Evolutionary conservation across 495 filamentous ascomycete genomes (phyloP).

Genomic region (Barbatosphaeria neglecta): DNA sequence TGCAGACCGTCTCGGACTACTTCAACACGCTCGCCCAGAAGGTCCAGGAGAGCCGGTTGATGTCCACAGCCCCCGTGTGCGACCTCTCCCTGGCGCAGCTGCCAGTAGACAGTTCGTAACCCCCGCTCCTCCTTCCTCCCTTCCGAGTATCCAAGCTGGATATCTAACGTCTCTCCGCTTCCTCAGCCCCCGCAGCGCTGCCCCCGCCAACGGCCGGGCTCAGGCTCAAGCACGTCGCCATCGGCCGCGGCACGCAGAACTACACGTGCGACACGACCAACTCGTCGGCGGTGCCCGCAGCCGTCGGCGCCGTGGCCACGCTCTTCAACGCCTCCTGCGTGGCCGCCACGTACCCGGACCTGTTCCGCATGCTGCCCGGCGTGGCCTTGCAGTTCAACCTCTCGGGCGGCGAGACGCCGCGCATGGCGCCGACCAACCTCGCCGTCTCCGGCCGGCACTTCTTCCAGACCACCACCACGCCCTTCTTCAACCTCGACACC

Average conservation of each 20-base stretch:
- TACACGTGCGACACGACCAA: constrained; percentile 66
- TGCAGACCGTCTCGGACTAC: constrained; percentile 37
- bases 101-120: constrained; percentile 26
- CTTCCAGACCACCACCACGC: constrained; percentile 57
- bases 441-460: constrained; percentile 63
- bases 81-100: constrained; percentile 37
- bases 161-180: no score
- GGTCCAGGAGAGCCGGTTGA: constrained; percentile 25
- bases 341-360: constrained; percentile 50
- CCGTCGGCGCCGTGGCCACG: constrained; percentile 65
- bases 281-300: constrained; percentile 43
- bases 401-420: constrained; percentile 16
- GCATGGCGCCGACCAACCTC: constrained; percentile 42
- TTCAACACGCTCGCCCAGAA: constrained; percentile 41
- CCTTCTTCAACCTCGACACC: constrained; percentile 68
- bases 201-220: constrained; percentile 46
- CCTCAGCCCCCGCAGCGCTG: constrained; percentile 32
- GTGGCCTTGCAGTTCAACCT: constrained; percentile 46
- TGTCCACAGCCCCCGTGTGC: constrained; percentile 31
- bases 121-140: background rate
- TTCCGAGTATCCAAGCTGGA: no score
- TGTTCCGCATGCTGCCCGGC: constrained; percentile 43
- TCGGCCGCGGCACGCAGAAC: constrained; percentile 86
- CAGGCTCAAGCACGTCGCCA: constrained; percentile 58
- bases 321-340: constrained; percentile 85